Base-by-base conservation (phyloP, 2,329 filamentous ascomycete genomes). In the Pseudogymnoascus sp. region DNA sequence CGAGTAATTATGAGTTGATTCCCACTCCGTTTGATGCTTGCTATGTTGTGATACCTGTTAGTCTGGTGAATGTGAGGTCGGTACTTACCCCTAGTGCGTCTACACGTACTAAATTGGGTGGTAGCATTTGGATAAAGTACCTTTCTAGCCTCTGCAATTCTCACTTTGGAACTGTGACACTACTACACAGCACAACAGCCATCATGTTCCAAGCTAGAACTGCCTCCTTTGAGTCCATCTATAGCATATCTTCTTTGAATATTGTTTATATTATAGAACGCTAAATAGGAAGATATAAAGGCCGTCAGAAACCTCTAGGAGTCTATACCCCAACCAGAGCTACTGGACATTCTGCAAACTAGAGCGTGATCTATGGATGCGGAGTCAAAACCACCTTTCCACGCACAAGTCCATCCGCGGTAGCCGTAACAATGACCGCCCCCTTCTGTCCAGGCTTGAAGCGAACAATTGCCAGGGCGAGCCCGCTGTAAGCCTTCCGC, bases 401-500 rank as follows among this genome's bases (percentile, higher is more conserved):
- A 7, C 64, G 63, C 5, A 60, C 44, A 1, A 72, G 62, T 3
- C 70, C 70, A 9, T 66, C 60, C 33, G 68, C 68, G 8, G 53
- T 33, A 2, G 66, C 71, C n/a, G 67, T 64, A 15, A 73, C 64
- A 8, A 65, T 69, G 4, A 71, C 68, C 13, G 67, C 63, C 9
- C 69, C 73, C 26, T 71, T 69, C 3, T 33, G 0, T 33, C 28
- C 50, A 2, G n/a, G n/a, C 28, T 33, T 33, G 10, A 72, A 69
- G 5, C 71, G 69, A 0, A 80, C 73, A 63, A 80, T 76, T 2
- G 74, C 76, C 17, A 80, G 71, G 0, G 75, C 75, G 3, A 75
- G 69, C 0, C 79, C 78, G 33, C 72, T 74, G 62, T 78, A 79
- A 0, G 77, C 77, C 47, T 77, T 76, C 11, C 79, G 72, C 38